Evolutionary conservation across 805 yeast species (phyloP), one percentile per base, ranked within the genome.

Genomic region (Yarrowia bubula): DNA sequence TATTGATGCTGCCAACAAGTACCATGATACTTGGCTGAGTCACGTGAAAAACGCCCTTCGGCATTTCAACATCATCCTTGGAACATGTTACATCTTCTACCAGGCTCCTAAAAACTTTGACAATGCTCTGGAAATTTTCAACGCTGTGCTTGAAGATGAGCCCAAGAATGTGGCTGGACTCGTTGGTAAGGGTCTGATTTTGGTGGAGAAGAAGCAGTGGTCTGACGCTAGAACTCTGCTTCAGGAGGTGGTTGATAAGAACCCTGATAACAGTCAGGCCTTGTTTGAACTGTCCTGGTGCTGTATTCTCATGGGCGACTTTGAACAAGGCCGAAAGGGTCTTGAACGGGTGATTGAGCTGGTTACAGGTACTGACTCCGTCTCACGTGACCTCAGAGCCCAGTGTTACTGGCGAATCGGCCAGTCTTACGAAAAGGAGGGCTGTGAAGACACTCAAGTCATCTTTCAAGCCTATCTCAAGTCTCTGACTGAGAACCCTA

Each of bases 71-170:
- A 81, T 91, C 41, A 79, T 84, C 28, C 78, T 90, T 64, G 98
- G 95, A 0, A 83, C 86, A 0, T 81, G 88, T 1, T 90, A 92
- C 72, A 89, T 96, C 0, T 88, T 90, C 72, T 83, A 86, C 71
- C 97, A 93, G 73, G 89, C 98, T 0, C 99, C 98, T 10, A 91
- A 91, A 74, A 89, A 93, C 75, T 90, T 84, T 71, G 79, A 83
- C 1, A 80, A 86, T 31, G 98, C 99, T 0, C 72, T 88, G 33
- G 84, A 84, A 57, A 74, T 92, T 14, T 95, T 88, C 74, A 88
- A 88, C 41, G 77, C 79, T 28, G 84, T 92, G 3, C 77, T 90
- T 31, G 68, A 74, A 0, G 77, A 77, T 18, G 77, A 77, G 35
- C 80, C 82, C 4, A 70, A 74, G 4, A 84, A 86, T 69, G 75